phyloP scores from a whole-genome alignment of 2,329 filamentous ascomycete genomes.

The Diaporthe longicolla region DNA sequence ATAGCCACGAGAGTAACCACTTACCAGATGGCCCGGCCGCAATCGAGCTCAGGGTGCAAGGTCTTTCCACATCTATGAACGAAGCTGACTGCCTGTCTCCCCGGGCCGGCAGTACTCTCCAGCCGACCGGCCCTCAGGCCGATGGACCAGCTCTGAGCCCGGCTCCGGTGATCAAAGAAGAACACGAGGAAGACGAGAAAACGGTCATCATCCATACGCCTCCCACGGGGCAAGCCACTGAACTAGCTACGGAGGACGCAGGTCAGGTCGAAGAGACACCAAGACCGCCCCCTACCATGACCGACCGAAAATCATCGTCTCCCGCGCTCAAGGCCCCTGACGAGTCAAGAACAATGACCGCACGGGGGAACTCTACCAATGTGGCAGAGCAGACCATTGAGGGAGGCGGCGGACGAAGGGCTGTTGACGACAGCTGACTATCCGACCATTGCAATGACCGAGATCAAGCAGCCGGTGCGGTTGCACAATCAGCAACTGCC shows the following conservation, averaged over 20 bases:
- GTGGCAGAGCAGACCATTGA: background rate
- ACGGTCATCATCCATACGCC: constrained; percentile 47
- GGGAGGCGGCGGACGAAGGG: background rate
- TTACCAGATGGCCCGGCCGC: constrained; percentile 63
- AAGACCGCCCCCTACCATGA: constrained; percentile 50
- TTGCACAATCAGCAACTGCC: background rate
- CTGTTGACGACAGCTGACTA: constrained; percentile 23
- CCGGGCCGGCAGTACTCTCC: constrained; percentile 36
- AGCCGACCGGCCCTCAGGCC: constrained; percentile 40
- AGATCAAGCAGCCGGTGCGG: background rate
- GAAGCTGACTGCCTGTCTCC: constrained; percentile 52
- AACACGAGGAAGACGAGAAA: constrained; percentile 43
- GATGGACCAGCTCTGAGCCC: constrained; percentile 32
- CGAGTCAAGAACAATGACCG: constrained; percentile 45
- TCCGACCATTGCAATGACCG: constrained; percentile 20
- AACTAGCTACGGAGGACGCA: constrained; percentile 39
- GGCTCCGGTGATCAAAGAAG: constrained; percentile 32
- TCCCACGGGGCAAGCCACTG: constrained; percentile 48
- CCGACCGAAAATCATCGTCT: constrained; percentile 40
- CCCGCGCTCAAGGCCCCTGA: constrained; percentile 46
- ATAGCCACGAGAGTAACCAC: constrained; percentile 87
- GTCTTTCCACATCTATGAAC: constrained; percentile 62
- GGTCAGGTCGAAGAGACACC: constrained; percentile 60
- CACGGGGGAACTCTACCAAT: background rate
- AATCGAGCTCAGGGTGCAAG: constrained; percentile 66